Percentiles rank a stretch among this genome's conserved stretches.
These are phyloP conservation scores for Colletotrichum orchidophilum DNA, from an alignment of 2,329 filamentous ascomycete species.

Conservation along the genomic window DNA sequence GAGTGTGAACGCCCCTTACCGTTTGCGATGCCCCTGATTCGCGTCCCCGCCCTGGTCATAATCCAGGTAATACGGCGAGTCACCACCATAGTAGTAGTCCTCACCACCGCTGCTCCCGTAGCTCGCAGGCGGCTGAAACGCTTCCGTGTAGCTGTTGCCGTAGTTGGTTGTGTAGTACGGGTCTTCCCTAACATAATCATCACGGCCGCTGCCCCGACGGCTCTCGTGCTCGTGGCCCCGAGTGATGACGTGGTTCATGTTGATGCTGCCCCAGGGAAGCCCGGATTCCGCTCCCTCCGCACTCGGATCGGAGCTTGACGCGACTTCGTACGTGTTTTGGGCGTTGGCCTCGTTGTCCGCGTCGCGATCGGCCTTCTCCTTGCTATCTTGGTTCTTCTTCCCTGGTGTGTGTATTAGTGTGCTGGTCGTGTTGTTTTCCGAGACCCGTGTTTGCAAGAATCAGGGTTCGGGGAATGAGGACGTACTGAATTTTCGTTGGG, in stretches of 20 bases:
- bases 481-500: constrained; percentile 80
- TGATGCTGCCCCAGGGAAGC: constrained; percentile 77
- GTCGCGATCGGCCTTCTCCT: constrained; percentile 72
- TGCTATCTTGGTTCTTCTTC: constrained; percentile 74
- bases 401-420: constrained; percentile 53
- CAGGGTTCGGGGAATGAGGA: constrained; percentile 30
- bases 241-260: constrained; percentile 63
- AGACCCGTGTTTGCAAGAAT: neutral
- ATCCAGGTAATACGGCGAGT: constrained; percentile 34
- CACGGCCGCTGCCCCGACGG: constrained; percentile 51
- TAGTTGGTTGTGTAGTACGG: constrained; percentile 41
- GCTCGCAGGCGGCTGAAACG: constrained; percentile 40
- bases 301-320: constrained; percentile 64
- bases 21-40: constrained; percentile 9
- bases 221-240: constrained; percentile 61
- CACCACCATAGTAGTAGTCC: constrained; percentile 45
- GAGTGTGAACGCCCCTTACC: neutral
- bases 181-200: constrained; percentile 48
- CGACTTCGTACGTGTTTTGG: constrained; percentile 70
- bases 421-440: neutral
- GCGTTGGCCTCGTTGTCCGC: constrained; percentile 71
- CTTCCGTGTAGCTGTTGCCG: constrained; percentile 5
- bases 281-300: constrained; percentile 67
- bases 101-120: constrained; percentile 46
- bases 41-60: constrained; percentile 31